Conservation (phyloP, 2,329 filamentous ascomycete genomes). For the Tympanopsis confertula region DNA sequence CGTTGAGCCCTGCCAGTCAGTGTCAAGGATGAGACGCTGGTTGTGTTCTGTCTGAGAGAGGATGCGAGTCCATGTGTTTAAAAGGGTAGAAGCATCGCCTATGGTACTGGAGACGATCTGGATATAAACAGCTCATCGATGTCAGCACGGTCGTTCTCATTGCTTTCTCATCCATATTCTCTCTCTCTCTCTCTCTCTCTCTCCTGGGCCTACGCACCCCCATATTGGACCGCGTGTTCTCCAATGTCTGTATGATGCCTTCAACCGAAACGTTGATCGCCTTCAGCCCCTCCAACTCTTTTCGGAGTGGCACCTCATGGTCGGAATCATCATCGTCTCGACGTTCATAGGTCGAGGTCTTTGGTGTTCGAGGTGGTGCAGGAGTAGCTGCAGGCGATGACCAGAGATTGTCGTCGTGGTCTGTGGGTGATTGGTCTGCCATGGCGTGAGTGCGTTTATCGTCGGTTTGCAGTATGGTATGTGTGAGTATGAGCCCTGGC, state of each 20-base stretch:
- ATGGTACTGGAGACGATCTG: constrained; percentile 80
- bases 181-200: constrained; percentile 5
- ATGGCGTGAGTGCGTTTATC: no score
- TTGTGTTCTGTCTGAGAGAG: constrained; percentile 96
- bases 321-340: background rate
- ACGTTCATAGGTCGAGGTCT: no score
- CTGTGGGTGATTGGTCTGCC: no score
- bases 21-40: constrained; percentile 79
- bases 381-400: no score
- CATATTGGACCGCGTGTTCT: constrained; percentile 4
- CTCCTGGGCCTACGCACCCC: constrained; percentile 1
- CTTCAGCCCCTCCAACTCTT: background rate
- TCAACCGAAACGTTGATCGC: background rate
- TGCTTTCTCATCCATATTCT: constrained; percentile 3
- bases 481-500: no score
- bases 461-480: no score
- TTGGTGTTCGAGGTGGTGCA: no score
- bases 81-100: constrained; percentile 72
- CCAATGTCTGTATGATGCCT: constrained; percentile 1
- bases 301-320: background rate
- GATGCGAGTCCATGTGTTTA: constrained; percentile 93
- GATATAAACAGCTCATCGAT: no score
- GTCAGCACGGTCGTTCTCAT: constrained; percentile 4
- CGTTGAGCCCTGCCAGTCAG: constrained; percentile 77
- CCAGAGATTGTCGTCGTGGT: no score